Percentiles rank a stretch among this genome's conserved stretches.
Conservation (phyloP, 768 basidiomycete genomes). For the Saitozyma podzolica region DNA sequence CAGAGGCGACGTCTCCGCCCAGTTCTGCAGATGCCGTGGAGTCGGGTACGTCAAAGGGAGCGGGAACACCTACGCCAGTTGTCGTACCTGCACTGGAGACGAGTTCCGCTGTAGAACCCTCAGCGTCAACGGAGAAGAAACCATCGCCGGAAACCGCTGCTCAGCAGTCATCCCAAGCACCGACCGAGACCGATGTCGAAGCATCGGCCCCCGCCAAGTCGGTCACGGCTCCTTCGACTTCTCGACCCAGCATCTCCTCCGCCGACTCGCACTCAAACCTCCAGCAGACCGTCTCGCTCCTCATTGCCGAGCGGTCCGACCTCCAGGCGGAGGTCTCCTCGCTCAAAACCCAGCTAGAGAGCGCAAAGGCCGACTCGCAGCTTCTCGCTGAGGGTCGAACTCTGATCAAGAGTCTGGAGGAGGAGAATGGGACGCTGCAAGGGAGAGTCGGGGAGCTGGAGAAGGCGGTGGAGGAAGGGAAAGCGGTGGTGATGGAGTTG, state of each 20-base stretch:
- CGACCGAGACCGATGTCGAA: background rate
- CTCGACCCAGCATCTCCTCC: conserved; percentile 1
- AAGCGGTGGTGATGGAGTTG: background rate
- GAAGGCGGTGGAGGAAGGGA: background rate
- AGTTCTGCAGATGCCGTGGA: background rate
- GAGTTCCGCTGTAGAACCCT: background rate
- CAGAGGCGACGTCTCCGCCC: background rate
- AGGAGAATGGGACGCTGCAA: conserved; percentile 27
- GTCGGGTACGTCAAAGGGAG: background rate
- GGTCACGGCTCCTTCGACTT: background rate
- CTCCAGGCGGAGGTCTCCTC: conserved; percentile 33
- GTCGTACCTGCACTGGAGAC: background rate
- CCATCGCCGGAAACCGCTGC: background rate
- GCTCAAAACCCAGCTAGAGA: conserved; percentile 17
- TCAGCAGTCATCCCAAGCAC: background rate
- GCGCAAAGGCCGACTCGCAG: conserved; percentile 29
- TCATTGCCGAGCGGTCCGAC: conserved; percentile 37
- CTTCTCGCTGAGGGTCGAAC: conserved; percentile 32
- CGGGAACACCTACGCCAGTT: background rate
- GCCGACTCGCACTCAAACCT: conserved; percentile 22
- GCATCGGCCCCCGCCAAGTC: background rate
- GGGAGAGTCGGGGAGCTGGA: conserved; percentile 9
- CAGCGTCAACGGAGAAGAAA: background rate
- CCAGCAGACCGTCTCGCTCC: conserved; percentile 37
- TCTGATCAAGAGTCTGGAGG: conserved; percentile 35